These are phyloP conservation scores for Discostella pseudostelligera DNA, from an alignment of 108 stramenopile species.

Conservation along the genomic window DNA sequence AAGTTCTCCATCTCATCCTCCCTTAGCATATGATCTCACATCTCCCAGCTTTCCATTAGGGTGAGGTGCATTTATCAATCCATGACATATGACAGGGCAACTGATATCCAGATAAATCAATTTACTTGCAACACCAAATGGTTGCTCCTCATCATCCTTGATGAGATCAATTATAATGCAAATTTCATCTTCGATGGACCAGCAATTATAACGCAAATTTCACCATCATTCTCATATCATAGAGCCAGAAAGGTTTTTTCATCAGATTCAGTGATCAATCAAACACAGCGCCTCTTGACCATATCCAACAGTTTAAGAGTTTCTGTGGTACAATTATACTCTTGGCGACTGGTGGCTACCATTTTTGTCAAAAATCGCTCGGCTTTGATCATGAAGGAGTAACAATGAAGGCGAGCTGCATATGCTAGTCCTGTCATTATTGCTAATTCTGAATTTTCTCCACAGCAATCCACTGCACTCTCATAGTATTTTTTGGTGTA, in stretches of 20 bases:
- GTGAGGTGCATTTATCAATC: not conserved
- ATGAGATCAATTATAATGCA: not conserved
- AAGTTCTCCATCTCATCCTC: not conserved
- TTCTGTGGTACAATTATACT: not conserved
- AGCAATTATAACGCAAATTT: not conserved
- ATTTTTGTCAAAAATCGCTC: slow-evolving; percentile 2
- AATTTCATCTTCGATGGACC: not conserved
- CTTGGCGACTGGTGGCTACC: not conserved
- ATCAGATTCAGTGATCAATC: not conserved
- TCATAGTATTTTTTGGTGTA: not conserved
- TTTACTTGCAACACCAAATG: not conserved
- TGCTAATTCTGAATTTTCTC: not conserved
- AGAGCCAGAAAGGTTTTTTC: not conserved
- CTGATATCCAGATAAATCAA: not conserved
- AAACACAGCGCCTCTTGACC: not conserved
- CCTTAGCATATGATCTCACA: not conserved
- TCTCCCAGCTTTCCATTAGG: slow-evolving; percentile 2
- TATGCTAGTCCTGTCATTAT: not conserved
- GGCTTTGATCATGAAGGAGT: not conserved
- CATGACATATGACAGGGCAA: not conserved
- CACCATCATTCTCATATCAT: not conserved
- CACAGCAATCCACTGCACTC: not conserved
- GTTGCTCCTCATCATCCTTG: not conserved
- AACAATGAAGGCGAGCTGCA: not conserved
- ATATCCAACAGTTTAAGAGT: not conserved